Base-by-base conservation (phyloP, 163 green algal genomes). In the Volvox carteri region DNA sequence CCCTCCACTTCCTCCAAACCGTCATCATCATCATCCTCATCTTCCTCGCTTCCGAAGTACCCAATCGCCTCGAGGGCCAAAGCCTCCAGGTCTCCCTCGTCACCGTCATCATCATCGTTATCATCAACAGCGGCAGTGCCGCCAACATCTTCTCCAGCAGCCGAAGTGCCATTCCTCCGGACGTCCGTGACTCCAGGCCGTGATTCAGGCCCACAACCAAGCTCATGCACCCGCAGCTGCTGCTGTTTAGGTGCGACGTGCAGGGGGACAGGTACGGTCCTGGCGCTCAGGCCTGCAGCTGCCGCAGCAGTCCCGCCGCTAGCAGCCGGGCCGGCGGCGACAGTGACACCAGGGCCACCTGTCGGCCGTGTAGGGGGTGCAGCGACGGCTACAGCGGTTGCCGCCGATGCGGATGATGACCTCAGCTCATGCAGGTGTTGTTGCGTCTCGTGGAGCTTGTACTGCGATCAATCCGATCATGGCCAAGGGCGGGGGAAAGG, bases 381-480 rank as follows among this genome's bases (percentile, higher is more conserved):
- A 18, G n/a, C 50, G 1, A 35, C 12, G n/a, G 50, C 30, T 11
- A 5, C 52, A 23, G 52, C 60, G 35, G 58, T n/a, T n/a, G n/a
- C n/a, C n/a, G n/a, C n/a, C n/a, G n/a, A n/a, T n/a, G n/a, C n/a
- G n/a, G n/a, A n/a, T n/a, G n/a, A n/a, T n/a, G n/a, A 19, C 41
- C 35, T 35, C 28, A 67, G 2, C 4, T 78, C 78, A 7, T 33
- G 12, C n/a, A 87, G 62, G 42, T 33, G 80, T 30, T 16, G n/a
- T 46, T 42, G 62, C 14, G 44, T 42, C 44, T 87, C 62, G 23
- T 73, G 33, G n/a, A 87, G 46, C 65, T 87, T 87, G 81, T 87
- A 80, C 81, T 87, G 81, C 81, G 33, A 58, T 14, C n/a, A n/a
- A n/a, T n/a, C n/a, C n/a, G n/a, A n/a, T n/a, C n/a, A n/a, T n/a